These are phyloP conservation scores for Yamadazyma nakazawae DNA, from an alignment of 805 yeast species.

Conservation along the genomic window DNA sequence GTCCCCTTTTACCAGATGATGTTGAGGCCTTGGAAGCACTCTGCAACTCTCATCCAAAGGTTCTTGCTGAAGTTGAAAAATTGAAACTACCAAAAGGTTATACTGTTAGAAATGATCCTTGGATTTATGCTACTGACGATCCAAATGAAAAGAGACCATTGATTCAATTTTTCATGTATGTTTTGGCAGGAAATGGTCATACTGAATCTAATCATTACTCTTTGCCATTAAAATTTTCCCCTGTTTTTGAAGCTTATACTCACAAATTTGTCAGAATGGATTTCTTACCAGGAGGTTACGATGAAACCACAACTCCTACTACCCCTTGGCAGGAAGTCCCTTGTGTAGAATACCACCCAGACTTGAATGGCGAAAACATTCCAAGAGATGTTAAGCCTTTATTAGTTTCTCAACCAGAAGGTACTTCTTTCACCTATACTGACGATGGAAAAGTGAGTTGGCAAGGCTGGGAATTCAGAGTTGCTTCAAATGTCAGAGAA, in stretches of 20 bases:
- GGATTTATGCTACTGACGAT: constrained; percentile 85
- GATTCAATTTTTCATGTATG: constrained; percentile 73
- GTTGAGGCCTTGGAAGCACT: constrained; percentile 50
- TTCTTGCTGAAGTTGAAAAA: constrained; percentile 63
- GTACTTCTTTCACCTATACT: constrained; percentile 62
- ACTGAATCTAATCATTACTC: constrained; percentile 74
- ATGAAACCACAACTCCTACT: constrained; percentile 56
- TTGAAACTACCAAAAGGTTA: constrained; percentile 57
- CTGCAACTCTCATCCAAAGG: constrained; percentile 52
- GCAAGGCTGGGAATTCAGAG: constrained; percentile 85
- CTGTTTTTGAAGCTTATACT: constrained; percentile 63
- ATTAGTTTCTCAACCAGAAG: constrained; percentile 71
- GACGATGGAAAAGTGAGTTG: constrained; percentile 65
- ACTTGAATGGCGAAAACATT: constrained; percentile 50
- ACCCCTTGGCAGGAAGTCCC: constrained; percentile 58
- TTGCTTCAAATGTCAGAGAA: constrained; percentile 68
- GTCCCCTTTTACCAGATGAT: constrained; percentile 71
- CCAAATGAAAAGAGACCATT: constrained; percentile 56
- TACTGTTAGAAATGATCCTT: constrained; percentile 65
- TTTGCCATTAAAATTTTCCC: constrained; percentile 67
- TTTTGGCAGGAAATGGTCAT: constrained; percentile 60
- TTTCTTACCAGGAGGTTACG: constrained; percentile 68
- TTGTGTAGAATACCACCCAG: constrained; percentile 72
- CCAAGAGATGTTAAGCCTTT: constrained; percentile 65
- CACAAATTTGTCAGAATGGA: constrained; percentile 67